phyloP scores from a whole-genome alignment of 1,284 basidiomycete species.

The Cutaneotrichosporon sp. region DNA sequence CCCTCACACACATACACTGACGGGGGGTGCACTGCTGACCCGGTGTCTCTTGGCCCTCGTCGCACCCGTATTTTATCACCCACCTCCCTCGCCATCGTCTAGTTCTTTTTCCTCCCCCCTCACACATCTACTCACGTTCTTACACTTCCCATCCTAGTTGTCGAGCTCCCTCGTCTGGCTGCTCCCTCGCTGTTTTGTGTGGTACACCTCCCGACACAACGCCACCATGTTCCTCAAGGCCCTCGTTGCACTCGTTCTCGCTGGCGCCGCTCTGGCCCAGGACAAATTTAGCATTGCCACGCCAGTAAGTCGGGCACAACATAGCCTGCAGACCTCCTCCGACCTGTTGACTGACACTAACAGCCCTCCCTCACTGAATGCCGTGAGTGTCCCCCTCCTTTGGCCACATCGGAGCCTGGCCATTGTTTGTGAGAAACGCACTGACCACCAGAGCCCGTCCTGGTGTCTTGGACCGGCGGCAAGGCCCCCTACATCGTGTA shows the following conservation, averaged over 20 bases:
- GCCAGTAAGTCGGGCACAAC: conserved; percentile 27
- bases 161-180: too few species aligned
- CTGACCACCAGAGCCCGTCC: conserved; percentile 31
- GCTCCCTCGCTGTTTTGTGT: too few species aligned
- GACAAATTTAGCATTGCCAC: conserved; percentile 31
- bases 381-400: conserved; percentile 27
- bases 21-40: too few species aligned
- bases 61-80: too few species aligned
- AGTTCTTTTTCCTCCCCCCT: not conserved
- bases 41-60: too few species aligned
- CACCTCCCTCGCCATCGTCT: too few species aligned
- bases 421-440: not conserved
- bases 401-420: too few species aligned
- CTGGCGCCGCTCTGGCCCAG: conserved; percentile 30
- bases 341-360: not conserved
- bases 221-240: conserved; percentile 29
- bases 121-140: not conserved
- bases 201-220: too few species aligned
- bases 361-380: conserved; percentile 38
- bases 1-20: too few species aligned
- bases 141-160: not conserved
- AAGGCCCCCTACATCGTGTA: conserved; percentile 40
- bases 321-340: not conserved
- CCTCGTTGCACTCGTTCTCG: conserved; percentile 25
- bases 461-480: conserved; percentile 33